A percentile compares a stretch with the other conserved stretches of the same genome.
Conservation (phyloP, 2,329 filamentous ascomycete species). For the Intubia oerlemansii region DNA sequence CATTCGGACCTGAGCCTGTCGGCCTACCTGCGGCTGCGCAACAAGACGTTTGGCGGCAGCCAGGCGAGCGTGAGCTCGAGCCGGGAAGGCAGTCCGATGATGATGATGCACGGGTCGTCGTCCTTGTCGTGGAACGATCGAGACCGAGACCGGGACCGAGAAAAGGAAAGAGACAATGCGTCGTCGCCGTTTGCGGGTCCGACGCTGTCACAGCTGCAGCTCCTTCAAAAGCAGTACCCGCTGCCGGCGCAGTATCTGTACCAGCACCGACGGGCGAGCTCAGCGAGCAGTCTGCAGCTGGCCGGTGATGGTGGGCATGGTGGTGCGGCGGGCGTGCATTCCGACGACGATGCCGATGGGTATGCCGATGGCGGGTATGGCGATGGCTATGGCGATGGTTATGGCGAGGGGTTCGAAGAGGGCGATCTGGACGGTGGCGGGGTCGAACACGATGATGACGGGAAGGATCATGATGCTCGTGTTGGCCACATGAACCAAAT, state of each 20-base stretch:
- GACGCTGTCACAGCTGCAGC: constrained; percentile 4
- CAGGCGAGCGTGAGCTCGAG: constrained; percentile 49
- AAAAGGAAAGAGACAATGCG: constrained; percentile 23
- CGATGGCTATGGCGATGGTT: too few species aligned
- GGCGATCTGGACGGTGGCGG: too few species aligned
- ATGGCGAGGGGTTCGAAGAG: too few species aligned
- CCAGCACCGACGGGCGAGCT: constrained; percentile 21
- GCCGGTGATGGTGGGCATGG: too few species aligned
- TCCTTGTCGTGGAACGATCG: neutral
- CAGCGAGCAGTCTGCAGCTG: constrained; percentile 20
- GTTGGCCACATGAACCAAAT: too few species aligned
- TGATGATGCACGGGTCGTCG: constrained; percentile 11
- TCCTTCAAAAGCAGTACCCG: constrained; percentile 3
- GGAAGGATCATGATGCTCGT: too few species aligned
- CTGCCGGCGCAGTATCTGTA: constrained; percentile 1
- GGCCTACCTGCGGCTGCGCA: constrained; percentile 49
- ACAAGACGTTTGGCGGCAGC: constrained; percentile 62
- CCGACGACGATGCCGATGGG: too few species aligned
- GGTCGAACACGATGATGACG: too few species aligned
- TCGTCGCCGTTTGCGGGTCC: constrained; percentile 19
- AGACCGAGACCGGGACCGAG: constrained; percentile 5
- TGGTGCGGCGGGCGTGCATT: too few species aligned
- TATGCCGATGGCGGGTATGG: too few species aligned
- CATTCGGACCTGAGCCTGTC: constrained; percentile 55
- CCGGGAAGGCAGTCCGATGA: constrained; percentile 24